Conservation (phyloP, 352 stramenopile species). For the Pythium biforme region DNA sequence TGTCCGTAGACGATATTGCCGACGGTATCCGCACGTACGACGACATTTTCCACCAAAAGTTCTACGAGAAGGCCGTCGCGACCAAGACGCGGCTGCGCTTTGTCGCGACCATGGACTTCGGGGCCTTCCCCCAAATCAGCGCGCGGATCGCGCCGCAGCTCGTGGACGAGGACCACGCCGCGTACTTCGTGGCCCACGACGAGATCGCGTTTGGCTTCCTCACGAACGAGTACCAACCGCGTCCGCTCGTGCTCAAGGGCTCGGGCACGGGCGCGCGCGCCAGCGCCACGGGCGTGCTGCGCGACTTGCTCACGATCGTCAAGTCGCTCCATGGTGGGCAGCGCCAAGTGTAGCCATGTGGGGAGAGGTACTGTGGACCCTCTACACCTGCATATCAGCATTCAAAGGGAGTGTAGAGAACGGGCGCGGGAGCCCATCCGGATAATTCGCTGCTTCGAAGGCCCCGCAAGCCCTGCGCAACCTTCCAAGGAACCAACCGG, state of each 20-base stretch:
- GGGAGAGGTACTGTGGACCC: not conserved
- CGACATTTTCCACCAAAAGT: constrained; percentile 52
- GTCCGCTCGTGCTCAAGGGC: constrained; percentile 67
- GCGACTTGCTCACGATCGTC: constrained; percentile 74
- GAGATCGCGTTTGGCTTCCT: constrained; percentile 74
- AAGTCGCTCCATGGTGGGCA: constrained; percentile 58
- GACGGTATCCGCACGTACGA: constrained; percentile 54
- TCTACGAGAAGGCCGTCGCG: constrained; percentile 40
- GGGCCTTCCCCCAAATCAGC: constrained; percentile 44
- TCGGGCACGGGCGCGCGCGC: constrained; percentile 57
- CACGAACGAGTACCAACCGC: constrained; percentile 70
- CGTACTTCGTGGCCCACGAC: constrained; percentile 60
- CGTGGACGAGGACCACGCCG: constrained; percentile 59
- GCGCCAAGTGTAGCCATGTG: constrained; percentile 19
- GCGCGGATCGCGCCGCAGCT: constrained; percentile 53
- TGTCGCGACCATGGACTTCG: constrained; percentile 65
- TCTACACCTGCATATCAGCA: constrained; percentile 6
- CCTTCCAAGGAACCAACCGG: not conserved
- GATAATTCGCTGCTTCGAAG: constrained; percentile 7
- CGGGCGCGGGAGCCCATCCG: constrained; percentile 2
- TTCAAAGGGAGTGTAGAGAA: constrained; percentile 1
- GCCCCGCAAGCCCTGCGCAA: constrained; percentile 12
- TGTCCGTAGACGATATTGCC: constrained; percentile 48
- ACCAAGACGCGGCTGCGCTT: constrained; percentile 61
- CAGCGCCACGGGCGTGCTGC: constrained; percentile 69